A percentile compares a stretch with the other conserved stretches of the same genome.
These are phyloP conservation scores for Rhododendron williamsianum DNA, from an alignment of 148 eudicot genomes.

Conservation along the genomic window DNA sequence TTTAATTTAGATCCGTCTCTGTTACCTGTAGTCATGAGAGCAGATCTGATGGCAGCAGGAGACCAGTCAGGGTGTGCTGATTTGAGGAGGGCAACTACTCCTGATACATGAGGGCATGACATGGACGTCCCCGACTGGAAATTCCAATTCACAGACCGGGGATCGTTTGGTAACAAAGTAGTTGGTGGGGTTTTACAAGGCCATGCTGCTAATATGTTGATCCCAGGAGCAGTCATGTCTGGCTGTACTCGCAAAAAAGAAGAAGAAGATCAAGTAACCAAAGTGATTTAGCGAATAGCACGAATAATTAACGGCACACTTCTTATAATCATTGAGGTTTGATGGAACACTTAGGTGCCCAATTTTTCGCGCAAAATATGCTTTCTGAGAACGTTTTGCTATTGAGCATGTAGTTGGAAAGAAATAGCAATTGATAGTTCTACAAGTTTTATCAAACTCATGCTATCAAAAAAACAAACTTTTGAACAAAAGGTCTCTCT, in stretches of 20 bases:
- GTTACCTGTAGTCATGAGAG: conserved; percentile 46
- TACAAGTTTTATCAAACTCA: background rate
- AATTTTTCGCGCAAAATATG: background rate
- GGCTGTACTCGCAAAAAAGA: conserved; percentile 18
- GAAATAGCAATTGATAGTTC: background rate
- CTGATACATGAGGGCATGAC: conserved; percentile 54
- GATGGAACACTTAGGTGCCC: background rate
- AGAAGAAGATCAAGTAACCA: background rate
- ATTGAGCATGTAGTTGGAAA: background rate
- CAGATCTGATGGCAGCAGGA: conserved; percentile 45
- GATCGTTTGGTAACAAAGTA: conserved; percentile 16
- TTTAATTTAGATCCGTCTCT: background rate
- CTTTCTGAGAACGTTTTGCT: background rate
- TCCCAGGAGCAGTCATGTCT: conserved; percentile 46
- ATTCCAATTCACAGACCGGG: conserved; percentile 30
- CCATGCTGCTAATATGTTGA: conserved; percentile 49
- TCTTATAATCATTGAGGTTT: background rate
- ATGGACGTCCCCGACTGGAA: conserved; percentile 46
- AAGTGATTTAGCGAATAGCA: background rate
- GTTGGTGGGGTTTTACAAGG: conserved; percentile 29
- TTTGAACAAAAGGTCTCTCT: background rate
- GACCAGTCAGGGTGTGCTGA: conserved; percentile 45
- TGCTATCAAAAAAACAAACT: background rate
- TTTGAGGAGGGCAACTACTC: conserved; percentile 44
- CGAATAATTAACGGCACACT: background rate